phyloP scores from a whole-genome alignment of 2,329 filamentous ascomycete species.

The Aureobasidium sp. region DNA sequence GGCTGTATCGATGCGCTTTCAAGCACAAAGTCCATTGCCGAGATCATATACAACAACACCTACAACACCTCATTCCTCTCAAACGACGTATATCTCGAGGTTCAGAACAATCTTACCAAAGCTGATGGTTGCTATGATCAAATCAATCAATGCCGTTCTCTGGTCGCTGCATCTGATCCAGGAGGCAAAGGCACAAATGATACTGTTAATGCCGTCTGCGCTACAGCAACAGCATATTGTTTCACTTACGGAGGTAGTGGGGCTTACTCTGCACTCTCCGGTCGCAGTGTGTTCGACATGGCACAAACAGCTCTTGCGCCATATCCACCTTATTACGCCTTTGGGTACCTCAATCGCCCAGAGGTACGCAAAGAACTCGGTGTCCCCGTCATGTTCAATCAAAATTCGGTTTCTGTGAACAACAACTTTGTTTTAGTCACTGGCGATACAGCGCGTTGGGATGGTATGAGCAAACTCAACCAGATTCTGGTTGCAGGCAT shows the following conservation, averaged over 20 bases:
- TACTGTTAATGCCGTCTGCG: background rate
- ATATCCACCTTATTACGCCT: background rate
- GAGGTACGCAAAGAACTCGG: background rate
- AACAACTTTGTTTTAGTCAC: conserved; percentile 16
- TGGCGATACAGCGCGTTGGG: conserved; percentile 51
- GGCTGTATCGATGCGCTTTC: conserved; percentile 58
- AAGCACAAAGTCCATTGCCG: conserved; percentile 44
- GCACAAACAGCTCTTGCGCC: background rate
- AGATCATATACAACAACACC: conserved; percentile 38
- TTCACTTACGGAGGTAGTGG: background rate
- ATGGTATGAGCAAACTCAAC: conserved; percentile 42
- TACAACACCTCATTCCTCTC: conserved; percentile 38
- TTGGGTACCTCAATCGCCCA: background rate
- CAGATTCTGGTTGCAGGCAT: conserved; percentile 47
- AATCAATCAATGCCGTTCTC: background rate
- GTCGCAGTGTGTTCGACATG: conserved; percentile 1
- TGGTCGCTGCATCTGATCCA: background rate
- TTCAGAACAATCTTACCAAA: background rate
- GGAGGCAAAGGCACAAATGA: background rate
- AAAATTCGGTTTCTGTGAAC: background rate
- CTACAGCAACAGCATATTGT: background rate
- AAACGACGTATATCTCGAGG: background rate
- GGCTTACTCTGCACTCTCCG: background rate
- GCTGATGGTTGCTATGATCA: background rate
- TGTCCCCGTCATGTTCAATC: background rate